phyloP scores from a whole-genome alignment of 2,329 filamentous ascomycete species.

The Diplodia seriata region DNA sequence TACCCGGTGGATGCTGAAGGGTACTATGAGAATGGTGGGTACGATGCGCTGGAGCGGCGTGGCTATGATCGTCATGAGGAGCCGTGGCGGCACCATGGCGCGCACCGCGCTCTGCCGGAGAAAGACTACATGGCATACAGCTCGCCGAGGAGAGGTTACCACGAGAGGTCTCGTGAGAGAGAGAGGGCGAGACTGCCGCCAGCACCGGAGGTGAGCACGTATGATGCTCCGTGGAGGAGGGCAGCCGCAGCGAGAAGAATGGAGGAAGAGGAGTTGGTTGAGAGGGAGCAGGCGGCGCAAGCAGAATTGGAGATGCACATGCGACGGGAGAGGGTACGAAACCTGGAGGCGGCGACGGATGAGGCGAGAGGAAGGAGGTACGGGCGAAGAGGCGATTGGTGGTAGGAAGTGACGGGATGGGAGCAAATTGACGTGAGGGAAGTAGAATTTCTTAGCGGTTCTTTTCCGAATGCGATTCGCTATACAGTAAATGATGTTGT shows the following conservation, averaged over 20 bases:
- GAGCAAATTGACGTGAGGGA: neutral
- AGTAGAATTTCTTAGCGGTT: neutral
- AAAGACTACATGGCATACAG: conserved; percentile 5
- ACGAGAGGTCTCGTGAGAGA: neutral
- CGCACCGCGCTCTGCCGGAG: neutral
- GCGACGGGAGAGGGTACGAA: neutral
- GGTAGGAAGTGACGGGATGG: neutral
- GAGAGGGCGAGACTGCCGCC: conserved; percentile 2
- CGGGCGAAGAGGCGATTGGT: neutral
- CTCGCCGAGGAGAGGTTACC: neutral
- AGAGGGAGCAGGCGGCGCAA: conserved; percentile 1
- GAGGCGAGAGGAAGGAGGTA: conserved; percentile 1
- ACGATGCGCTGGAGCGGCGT: conserved; percentile 3
- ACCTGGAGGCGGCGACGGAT: neutral
- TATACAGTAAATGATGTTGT: neutral
- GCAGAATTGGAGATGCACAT: neutral
- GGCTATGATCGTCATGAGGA: neutral
- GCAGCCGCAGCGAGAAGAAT: neutral
- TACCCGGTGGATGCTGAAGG: neutral
- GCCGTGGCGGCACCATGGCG: neutral
- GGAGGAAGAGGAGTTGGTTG: neutral
- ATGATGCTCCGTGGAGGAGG: neutral
- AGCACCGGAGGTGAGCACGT: conserved; percentile 2
- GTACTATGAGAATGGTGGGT: conserved; percentile 19
- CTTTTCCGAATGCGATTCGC: neutral